phyloP scores from a whole-genome alignment of 2,329 filamentous ascomycete species.

The Bisporella sp. region DNA sequence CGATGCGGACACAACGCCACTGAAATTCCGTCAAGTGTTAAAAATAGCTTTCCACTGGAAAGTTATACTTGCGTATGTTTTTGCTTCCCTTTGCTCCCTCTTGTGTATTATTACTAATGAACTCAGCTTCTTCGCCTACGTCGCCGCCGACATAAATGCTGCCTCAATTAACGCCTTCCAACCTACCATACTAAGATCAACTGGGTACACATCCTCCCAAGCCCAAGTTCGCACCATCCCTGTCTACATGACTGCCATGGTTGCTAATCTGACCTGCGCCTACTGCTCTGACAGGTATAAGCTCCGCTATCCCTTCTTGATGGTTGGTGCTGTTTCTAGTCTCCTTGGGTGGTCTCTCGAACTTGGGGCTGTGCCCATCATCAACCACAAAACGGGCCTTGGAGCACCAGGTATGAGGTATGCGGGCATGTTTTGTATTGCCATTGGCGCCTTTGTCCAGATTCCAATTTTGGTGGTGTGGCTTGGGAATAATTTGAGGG shows the following conservation, averaged over 20 bases:
- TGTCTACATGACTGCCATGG: constrained; percentile 26
- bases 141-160: constrained; percentile 29
- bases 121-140: constrained; percentile 14
- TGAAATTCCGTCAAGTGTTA: neutral
- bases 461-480: neutral
- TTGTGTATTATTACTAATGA: too few relatives aligned
- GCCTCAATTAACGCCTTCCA: constrained; percentile 29
- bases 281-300: constrained; percentile 25
- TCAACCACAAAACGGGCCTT: too few relatives aligned
- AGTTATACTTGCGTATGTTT: too few relatives aligned
- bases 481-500: neutral
- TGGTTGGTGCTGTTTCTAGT: constrained; percentile 26
- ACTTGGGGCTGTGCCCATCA: too few relatives aligned
- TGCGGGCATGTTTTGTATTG: neutral
- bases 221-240: constrained; percentile 32
- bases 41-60: neutral
- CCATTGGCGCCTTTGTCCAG: neutral
- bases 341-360: constrained; percentile 22
- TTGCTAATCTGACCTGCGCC: constrained; percentile 23
- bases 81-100: too few relatives aligned
- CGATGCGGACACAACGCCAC: neutral
- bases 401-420: neutral
- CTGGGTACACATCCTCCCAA: constrained; percentile 26
- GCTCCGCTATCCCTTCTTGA: constrained; percentile 30
- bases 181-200: constrained; percentile 28